Evolutionary conservation across 2,329 filamentous ascomycete genomes (phyloP), one percentile per base, ranked within the genome.

Genomic region (Nemania sp.): DNA sequence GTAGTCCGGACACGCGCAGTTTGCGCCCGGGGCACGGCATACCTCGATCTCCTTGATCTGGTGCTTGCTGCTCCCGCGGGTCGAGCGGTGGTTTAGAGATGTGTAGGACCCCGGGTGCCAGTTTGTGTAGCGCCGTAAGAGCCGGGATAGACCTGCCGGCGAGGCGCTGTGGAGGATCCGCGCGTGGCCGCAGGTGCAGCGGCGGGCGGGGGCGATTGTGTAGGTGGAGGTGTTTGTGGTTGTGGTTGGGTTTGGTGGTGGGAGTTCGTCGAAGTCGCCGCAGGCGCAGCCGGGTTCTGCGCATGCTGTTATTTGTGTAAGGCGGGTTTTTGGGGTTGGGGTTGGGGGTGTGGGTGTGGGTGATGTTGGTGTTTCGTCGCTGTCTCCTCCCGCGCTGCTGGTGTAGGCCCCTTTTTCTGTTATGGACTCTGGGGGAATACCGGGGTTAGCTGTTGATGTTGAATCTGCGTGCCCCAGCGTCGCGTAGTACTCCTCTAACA

Each of bases 401-500:
- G 5, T 2, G 32, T 11, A 7, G 32, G 32, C 32, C 11, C 11
- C 32, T 35, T 35, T 7, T 15, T 11, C 38, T 41, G 5, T 41
- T 18, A 5, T 2, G 18, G 38, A 18, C 15, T 5, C 5, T 18
- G 38, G 13, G 11, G 38, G 18, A n/a, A n/a, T n/a, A n/a, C n/a
- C n/a, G 38, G 15, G 38, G 11, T 18, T 18, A 15, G 2, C 15
- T 41, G 38, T 15, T 41, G 11, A 11, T 15, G 2, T 1, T 2
- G 38, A 43, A 24, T 66, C 60, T 11, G 51, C 18, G 45, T 67
- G 51, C 47, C 32, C n/a, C 1, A 69, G 51, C 24, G n/a, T 32
- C 11, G 55, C 55, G 41, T 69, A 69, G 11, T 69, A 69, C 5
- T 20, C 45, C 29, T 61, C 64, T 18, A 69, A 35, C 24, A 67